These are phyloP conservation scores for Moniliophthora roreri DNA, from an alignment of 1,284 basidiomycete species.

Conservation along the genomic window DNA sequence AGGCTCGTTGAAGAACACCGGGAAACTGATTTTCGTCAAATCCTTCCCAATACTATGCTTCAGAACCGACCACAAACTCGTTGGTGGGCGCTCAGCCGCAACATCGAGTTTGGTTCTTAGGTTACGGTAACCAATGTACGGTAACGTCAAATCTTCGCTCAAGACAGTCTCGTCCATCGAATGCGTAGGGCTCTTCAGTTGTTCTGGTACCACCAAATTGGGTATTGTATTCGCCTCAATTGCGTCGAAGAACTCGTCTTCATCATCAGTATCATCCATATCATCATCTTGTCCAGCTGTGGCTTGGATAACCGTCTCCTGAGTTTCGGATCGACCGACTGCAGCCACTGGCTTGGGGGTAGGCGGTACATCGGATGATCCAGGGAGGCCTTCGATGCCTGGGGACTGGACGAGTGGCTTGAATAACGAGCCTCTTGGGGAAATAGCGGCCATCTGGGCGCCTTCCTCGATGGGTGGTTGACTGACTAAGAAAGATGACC, in stretches of 20 bases:
- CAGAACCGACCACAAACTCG: conserved; percentile 93
- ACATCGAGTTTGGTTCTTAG: conserved; percentile 72
- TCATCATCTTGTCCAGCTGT: conserved; percentile 37
- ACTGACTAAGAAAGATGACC: conserved; percentile 17
- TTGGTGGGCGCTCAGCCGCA: conserved; percentile 83
- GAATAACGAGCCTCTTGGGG: not conserved
- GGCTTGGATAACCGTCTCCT: conserved; percentile 13
- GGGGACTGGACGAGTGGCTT: conserved; percentile 1
- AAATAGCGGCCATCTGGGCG: not conserved
- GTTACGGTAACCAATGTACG: conserved; percentile 71
- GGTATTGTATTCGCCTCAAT: conserved; percentile 84
- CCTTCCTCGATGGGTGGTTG: not conserved
- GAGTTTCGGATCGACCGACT: conserved; percentile 7
- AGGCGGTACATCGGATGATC: not conserved
- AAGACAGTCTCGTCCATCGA: conserved; percentile 20
- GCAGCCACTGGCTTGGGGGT: not conserved
- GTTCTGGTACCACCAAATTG: conserved; percentile 67
- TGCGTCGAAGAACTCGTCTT: conserved; percentile 98
- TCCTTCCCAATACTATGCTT: conserved; percentile 98
- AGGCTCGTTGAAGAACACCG: conserved; percentile 95
- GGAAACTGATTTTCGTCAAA: conserved; percentile 94
- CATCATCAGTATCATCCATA: conserved; percentile 74
- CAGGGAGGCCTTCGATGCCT: conserved; percentile 6
- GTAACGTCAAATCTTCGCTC: conserved; percentile 22
- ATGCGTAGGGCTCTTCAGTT: conserved; percentile 43